These are phyloP conservation scores for Coniochaeta hoffmannii DNA, from an alignment of 2,329 filamentous ascomycete species.

Conservation along the genomic window DNA sequence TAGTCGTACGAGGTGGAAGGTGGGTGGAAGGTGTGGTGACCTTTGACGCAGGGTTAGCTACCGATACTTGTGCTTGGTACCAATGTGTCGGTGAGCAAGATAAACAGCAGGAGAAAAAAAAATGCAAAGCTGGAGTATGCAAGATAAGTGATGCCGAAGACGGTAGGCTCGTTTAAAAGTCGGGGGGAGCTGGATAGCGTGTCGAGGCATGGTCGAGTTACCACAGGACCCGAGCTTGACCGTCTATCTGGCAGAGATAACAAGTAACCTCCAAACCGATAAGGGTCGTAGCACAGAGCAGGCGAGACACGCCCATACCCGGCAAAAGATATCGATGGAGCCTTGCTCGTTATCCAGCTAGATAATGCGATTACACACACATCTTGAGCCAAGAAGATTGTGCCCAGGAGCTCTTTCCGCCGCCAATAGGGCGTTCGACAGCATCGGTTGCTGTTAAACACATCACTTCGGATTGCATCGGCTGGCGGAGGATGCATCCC, in stretches of 20 bases:
- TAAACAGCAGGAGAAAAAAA: conserved; percentile 1
- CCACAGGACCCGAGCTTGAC: background rate
- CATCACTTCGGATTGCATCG: conserved; percentile 2
- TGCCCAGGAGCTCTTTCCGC: background rate
- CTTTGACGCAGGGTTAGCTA: background rate
- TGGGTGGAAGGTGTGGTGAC: background rate
- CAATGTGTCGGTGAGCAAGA: conserved; percentile 1
- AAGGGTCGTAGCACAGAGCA: background rate
- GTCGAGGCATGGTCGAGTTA: background rate
- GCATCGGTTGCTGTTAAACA: conserved; percentile 1
- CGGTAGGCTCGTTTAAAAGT: background rate
- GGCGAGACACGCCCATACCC: background rate
- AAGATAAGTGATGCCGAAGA: background rate
- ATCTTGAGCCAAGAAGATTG: no score
- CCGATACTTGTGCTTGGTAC: background rate
- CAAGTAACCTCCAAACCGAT: background rate
- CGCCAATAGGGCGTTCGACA: background rate
- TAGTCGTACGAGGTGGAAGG: background rate
- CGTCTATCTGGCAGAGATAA: background rate
- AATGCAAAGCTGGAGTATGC: conserved; percentile 2
- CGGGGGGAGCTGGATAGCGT: background rate
- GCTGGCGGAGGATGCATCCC: conserved; percentile 3
- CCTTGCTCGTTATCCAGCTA: background rate
- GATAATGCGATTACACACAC: background rate
- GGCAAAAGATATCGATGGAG: background rate